phyloP scores from a whole-genome alignment of 169 alveolate species.

The Eimeria acervulina region DNA sequence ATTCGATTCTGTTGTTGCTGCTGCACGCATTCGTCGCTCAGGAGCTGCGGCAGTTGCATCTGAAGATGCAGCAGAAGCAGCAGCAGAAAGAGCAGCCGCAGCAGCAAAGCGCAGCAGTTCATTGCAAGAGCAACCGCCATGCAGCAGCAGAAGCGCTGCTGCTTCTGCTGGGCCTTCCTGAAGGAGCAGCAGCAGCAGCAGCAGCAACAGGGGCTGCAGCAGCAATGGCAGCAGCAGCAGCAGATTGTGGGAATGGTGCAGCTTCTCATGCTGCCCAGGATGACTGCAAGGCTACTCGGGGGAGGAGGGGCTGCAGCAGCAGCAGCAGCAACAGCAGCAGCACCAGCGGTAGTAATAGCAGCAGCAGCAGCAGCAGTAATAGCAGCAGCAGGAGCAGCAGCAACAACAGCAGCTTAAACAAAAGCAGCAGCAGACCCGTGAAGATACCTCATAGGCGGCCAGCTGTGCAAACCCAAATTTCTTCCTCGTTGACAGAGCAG shows the following conservation, averaged over 20 bases:
- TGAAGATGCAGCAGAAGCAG: neutral
- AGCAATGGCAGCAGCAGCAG: constrained; percentile 35
- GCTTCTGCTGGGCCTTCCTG: neutral
- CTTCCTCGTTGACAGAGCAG: neutral
- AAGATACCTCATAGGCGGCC: neutral
- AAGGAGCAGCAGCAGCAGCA: constrained; percentile 8
- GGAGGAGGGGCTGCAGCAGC: constrained; percentile 9
- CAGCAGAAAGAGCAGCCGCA: constrained; percentile 27
- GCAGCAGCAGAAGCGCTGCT: neutral
- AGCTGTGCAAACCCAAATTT: neutral
- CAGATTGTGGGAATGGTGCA: neutral
- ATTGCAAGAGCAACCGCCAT: neutral
- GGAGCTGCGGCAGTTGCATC: constrained; percentile 51
- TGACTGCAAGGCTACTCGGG: neutral
- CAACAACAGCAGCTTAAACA: constrained; percentile 33
- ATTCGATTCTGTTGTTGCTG: constrained; percentile 30
- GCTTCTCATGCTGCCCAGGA: neutral
- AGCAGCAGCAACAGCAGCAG: neutral
- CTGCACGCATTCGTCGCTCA: constrained; percentile 38
- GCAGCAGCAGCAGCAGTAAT: constrained; percentile 30
- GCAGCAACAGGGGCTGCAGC: neutral
- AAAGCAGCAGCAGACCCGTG: neutral
- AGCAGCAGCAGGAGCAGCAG: constrained; percentile 47
- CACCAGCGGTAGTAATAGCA: constrained; percentile 21
- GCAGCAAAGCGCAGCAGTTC: neutral